Base-by-base conservation (phyloP, 495 filamentous ascomycete genomes). In the Margaritispora aquatica region DNA sequence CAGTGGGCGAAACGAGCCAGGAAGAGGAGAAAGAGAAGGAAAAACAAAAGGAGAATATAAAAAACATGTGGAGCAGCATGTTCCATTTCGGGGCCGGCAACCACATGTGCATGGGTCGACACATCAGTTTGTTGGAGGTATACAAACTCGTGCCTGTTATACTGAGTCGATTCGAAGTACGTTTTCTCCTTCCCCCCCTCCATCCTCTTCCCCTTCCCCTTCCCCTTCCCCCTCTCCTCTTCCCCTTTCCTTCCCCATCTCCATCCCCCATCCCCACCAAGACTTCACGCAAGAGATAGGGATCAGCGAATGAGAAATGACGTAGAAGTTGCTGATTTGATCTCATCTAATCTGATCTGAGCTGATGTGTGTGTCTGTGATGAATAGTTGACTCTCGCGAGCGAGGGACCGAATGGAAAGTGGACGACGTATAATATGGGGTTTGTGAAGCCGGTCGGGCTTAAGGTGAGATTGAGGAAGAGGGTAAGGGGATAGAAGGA, bases 81-180 rank as follows among this genome's bases (percentile, higher is more conserved):
- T 73, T 51, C 50, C 78, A 7, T 4, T 78, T 77, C 61, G 75
- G 76, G 1, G 71, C 55, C 1, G 75, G 76, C 0, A 67, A 60
- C 38, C 65, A 71, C 15, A 61, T 64, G 0, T 78, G 76, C 44
- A 66, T 76, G 23, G 76, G 76, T 2, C 71, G 70, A 66, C 64
- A 73, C 59, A 49, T 78, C 10, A 72, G 50, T 7, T 50, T 72
- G 19, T 50, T 75, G 57, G 70, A 77, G 61, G 60, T 75, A 8
- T 76, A 75, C 46, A 77, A 76, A 56, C 63, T 75, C 13, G 55
- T 78, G 17, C 69, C 74, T 3, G 71, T 66, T 44, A 62, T 73
- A 4, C 53, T 57, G 23, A n/a, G 46, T 7, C 10, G 4, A 10
- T 50, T 50, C 47, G 4, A 50, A 17, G 47, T 23, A 24, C 5